Base-by-base conservation (phyloP, 345 rosid species). In the Rhodomyrtus tomentosa region DNA sequence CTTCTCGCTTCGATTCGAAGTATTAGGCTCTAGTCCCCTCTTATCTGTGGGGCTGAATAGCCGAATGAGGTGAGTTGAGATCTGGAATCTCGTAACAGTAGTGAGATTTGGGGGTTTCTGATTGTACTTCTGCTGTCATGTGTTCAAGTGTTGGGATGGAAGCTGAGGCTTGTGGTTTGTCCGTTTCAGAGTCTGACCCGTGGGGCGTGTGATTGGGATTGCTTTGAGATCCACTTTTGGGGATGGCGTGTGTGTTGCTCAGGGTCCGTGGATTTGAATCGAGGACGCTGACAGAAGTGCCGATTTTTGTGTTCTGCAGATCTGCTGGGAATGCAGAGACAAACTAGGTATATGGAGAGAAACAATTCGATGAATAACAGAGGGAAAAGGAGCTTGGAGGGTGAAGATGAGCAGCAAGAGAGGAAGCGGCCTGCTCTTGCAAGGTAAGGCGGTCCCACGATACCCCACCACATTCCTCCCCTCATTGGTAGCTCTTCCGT, bases 271-370 rank as follows among this genome's bases (percentile, higher is more conserved):
- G 21, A 50, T 50, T 59, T 52, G 40, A 55, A 52, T 32, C 42
- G 83, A 16, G 76, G 55, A 25, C 16, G 56, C 73, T 82, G 68
- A 82, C 8, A 15, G 45, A 6, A 24, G 48, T 27, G 68, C 55
- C 56, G 81, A 45, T 82, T 83, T 74, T 55, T 12, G 53, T 83
- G 51, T 27, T 83, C 10, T 49, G 58, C 20, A 55, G 82, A 53
- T 86, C 21, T 22, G 54, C 40, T 48, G 82, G 83, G 49, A 85
- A 86, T 83, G 85, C 86, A 89, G 84, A 92, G 91, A 89, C 93
- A 89, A n/a, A 89, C 95, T 13, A 91, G 93, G 90, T 93, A 89
- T 36, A 89, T 90, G 91, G 93, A 91, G 86, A 89, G 95, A 83
- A 89, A 90, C 55, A 90, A 91, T 82, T 90, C 94, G 84, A 91